Percentiles rank a stretch among this genome's conserved stretches.
These are phyloP conservation scores for Cladophialophora psammophila DNA, from an alignment of 2,329 filamentous ascomycete species.

Conservation along the genomic window DNA sequence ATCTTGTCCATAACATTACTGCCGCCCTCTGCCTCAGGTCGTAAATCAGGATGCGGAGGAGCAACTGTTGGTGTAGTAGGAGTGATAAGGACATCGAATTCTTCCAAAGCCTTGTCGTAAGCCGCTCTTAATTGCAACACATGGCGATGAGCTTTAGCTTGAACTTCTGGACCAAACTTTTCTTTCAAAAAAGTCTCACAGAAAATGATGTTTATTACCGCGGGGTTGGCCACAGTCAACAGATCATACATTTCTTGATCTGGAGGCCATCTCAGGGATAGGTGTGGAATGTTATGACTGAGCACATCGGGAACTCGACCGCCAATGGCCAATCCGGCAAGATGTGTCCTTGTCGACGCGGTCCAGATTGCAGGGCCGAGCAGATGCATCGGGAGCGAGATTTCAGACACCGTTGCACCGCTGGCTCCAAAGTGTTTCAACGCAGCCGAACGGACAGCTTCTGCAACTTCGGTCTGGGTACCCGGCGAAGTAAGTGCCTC, in stretches of 20 bases:
- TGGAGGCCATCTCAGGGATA: conserved; percentile 46
- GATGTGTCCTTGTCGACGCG: conserved; percentile 46
- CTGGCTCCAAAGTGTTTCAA: conserved; percentile 48
- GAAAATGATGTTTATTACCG: conserved; percentile 55
- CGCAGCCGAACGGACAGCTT: conserved; percentile 49
- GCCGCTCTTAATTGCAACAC: conserved; percentile 56
- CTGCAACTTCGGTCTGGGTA: conserved; percentile 50
- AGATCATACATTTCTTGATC: conserved; percentile 55
- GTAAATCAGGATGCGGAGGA: conserved; percentile 49
- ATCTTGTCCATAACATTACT: conserved; percentile 52
- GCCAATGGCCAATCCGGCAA: conserved; percentile 45
- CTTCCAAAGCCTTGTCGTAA: conserved; percentile 55
- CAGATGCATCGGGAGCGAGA: conserved; percentile 58
- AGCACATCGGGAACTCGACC: conserved; percentile 46
- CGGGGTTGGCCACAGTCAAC: conserved; percentile 54
- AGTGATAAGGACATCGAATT: conserved; percentile 59
- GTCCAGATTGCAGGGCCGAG: conserved; percentile 60
- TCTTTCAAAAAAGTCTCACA: conserved; percentile 46
- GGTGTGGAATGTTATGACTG: conserved; percentile 45
- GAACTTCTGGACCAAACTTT: conserved; percentile 44
- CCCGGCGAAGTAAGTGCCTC: conserved; percentile 53
- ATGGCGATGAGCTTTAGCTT: conserved; percentile 57
- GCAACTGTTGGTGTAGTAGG: conserved; percentile 58
- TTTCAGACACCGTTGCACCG: conserved; percentile 55
- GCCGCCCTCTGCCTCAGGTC: conserved; percentile 36